Evolutionary conservation across 2,329 filamentous ascomycete species (phyloP), one percentile per base, ranked within the genome.

Genomic region (Emmonsiellopsis sp.): DNA sequence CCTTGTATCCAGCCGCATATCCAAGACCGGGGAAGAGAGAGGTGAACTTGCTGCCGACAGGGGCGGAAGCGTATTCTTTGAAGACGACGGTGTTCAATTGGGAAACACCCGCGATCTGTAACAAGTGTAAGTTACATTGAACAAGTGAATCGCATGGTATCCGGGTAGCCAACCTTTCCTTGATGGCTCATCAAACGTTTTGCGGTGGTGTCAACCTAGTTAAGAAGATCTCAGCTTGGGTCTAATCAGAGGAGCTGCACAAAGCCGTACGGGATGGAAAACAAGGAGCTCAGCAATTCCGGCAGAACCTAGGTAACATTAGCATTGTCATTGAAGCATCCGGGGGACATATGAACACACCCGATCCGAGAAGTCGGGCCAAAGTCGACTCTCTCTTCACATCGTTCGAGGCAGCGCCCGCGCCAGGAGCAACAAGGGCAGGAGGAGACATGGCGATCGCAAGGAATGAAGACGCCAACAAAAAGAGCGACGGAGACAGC

Each of bases 181-280:
- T 95, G 86, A 75, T 98, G 96, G 83, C 90, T 96, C 93, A 98
- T 98, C 74, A 98, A 83, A 63, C 93, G 89, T 80, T 98, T 98
- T 59, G 93, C 92, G 66, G 94, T 96, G 50, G 93, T 98, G 75
- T 98, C 93, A 71, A 98, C 89, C 87, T 92, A 66, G 34, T 3
- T 15, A 44, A 34, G 32, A 34, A 20, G 16, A 49, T 41, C 56
- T 69, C 59, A 70, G 64, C 52, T 52, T 35, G 50, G 38, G 35
- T 34, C 30, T 8, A 37, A 49, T 47, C 10, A 53, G 38, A 43
- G 51, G 15, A 8, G 15, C 30, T 37, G 11, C 13, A 5, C 51
- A 20, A 53, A 53, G 56, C 69, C 79, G 62, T 79, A 89, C 89
- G 59, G 89, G 89, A 70, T 95, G 89, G 79, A 96, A 96, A 71